Evolutionary conservation across 73 alveolate genomes (phyloP).

Genomic region (Paramecium bursaria): DNA sequence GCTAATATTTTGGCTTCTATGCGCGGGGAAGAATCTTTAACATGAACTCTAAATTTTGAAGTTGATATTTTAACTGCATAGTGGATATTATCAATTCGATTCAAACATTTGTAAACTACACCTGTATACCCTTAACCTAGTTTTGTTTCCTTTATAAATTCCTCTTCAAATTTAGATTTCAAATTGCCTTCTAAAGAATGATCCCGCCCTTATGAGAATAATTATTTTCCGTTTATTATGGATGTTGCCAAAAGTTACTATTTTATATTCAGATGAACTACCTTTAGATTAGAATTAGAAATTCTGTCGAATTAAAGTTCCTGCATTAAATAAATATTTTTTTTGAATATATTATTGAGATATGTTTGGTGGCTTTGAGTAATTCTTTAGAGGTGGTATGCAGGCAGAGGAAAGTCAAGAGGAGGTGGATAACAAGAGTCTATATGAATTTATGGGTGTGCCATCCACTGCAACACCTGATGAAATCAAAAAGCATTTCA

Average conservation of each 20-base stretch:
- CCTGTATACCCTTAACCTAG: slow-evolving; percentile 44
- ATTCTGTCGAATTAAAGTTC: too few relatives aligned
- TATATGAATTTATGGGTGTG: slow-evolving; percentile 93
- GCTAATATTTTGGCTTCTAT: slow-evolving; percentile 31
- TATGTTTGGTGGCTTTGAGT: too few relatives aligned
- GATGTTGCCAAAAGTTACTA: too few relatives aligned
- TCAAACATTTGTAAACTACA: slow-evolving; percentile 1
- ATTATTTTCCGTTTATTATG: too few relatives aligned
- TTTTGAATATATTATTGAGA: too few relatives aligned
- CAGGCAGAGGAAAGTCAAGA: too few relatives aligned
- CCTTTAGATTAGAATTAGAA: too few relatives aligned
- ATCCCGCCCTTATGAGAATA: too few relatives aligned
- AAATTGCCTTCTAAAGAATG: too few relatives aligned
- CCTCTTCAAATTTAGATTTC: not conserved
- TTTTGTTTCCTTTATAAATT: not conserved
- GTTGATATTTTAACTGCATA: slow-evolving; percentile 29
- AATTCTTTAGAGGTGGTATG: too few relatives aligned
- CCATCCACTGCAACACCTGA: slow-evolving; percentile 85
- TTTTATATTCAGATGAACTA: too few relatives aligned
- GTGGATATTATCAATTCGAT: not conserved
- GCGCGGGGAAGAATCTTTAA: not conserved
- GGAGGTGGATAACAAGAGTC: slow-evolving; percentile 89
- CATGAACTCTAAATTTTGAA: not conserved
- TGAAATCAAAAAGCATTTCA: slow-evolving; percentile 91
- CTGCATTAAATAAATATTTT: too few relatives aligned